Conservation (phyloP, 164 flowering plant species). For the Malania oleifera region DNA sequence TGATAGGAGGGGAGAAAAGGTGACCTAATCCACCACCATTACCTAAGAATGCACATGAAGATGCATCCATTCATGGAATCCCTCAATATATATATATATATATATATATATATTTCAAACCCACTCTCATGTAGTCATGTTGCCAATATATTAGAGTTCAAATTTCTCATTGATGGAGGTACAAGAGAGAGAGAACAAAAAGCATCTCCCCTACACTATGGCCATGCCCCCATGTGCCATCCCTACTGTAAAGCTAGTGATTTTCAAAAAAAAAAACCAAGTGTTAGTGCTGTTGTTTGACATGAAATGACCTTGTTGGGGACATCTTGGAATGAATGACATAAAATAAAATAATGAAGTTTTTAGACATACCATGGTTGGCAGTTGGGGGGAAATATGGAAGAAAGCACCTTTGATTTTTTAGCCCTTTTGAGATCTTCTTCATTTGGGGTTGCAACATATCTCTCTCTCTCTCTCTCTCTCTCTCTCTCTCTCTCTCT, state of each 20-base stretch:
- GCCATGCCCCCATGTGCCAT: slow-evolving; percentile 40
- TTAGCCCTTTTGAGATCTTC: slow-evolving; percentile 20
- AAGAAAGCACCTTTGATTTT: slow-evolving; percentile 17
- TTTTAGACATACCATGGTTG: slow-evolving; percentile 24
- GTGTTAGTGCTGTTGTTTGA: slow-evolving; percentile 17
- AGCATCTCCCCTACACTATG: slow-evolving; percentile 21
- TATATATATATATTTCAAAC: no score
- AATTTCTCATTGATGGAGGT: no score
- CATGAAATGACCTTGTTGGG: slow-evolving; percentile 37
- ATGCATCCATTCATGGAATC: no score
- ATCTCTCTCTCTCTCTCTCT: background rate
- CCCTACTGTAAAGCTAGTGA: slow-evolving; percentile 51
- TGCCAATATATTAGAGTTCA: no score
- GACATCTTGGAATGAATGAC: slow-evolving; percentile 11
- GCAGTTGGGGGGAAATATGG: slow-evolving; percentile 31
- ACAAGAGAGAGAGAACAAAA: slow-evolving; percentile 18
- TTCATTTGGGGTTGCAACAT: background rate
- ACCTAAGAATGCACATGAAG: no score
- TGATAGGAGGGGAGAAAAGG: no score
- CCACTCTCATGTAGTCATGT: no score
- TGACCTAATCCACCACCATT: no score
- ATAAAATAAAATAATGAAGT: background rate
- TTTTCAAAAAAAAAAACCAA: slow-evolving; percentile 7
- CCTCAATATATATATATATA: no score
- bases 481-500: background rate